A percentile compares a stretch with the other conserved stretches of the same genome.
phyloP scores from a whole-genome alignment of 1,284 basidiomycete species.

The Mycena sp. region DNA sequence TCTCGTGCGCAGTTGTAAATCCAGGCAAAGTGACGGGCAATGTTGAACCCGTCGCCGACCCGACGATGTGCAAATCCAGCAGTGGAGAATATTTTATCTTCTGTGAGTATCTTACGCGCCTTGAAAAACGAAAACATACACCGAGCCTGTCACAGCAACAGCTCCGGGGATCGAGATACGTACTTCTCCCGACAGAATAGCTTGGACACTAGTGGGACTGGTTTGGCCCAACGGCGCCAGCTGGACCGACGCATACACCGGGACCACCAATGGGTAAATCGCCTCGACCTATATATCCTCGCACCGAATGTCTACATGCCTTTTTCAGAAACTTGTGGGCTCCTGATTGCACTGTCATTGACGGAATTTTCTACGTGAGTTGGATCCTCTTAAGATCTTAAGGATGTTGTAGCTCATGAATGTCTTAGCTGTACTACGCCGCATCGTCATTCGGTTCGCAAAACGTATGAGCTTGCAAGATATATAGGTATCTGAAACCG shows the following conservation, averaged over 20 bases:
- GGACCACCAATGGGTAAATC: constrained; percentile 55
- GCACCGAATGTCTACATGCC: no score
- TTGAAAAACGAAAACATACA: no score
- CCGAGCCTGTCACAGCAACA: constrained; percentile 44
- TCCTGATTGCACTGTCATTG: constrained; percentile 55
- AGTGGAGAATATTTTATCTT: constrained; percentile 62
- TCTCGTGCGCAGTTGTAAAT: constrained; percentile 39
- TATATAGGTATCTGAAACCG: not conserved
- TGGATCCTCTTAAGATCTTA: not conserved
- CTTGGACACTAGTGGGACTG: constrained; percentile 57
- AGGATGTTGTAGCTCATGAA: not conserved
- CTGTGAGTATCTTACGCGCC: constrained; percentile 42
- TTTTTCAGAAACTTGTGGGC: constrained; percentile 51
- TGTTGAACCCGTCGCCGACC: constrained; percentile 55
- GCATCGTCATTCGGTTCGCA: constrained; percentile 55
- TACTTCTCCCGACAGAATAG: constrained; percentile 59
- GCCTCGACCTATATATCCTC: not conserved
- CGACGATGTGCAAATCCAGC: constrained; percentile 62
- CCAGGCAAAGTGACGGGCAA: constrained; percentile 56
- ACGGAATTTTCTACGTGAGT: constrained; percentile 50
- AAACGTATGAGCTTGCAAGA: constrained; percentile 50
- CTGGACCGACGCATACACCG: constrained; percentile 62
- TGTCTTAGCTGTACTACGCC: constrained; percentile 10
- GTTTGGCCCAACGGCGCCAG: constrained; percentile 59
- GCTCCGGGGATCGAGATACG: constrained; percentile 60